Percentiles rank a stretch among this genome's conserved stretches.
Conservation (phyloP, 331 rosid species). For the Malus hybrid region DNA sequence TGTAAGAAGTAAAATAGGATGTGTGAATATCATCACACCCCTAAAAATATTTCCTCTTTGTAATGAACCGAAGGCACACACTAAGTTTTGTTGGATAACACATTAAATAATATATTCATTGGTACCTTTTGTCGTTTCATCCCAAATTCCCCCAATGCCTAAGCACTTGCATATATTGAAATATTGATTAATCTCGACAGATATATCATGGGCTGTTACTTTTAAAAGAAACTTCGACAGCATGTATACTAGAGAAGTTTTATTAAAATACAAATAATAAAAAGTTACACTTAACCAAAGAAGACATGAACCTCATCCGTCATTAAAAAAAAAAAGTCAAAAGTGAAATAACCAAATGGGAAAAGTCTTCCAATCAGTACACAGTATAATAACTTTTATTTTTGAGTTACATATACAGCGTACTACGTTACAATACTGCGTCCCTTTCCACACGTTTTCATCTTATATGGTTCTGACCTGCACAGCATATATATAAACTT, state of each 20-base stretch:
- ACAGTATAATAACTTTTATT: background rate
- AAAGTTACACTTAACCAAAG: too few species aligned
- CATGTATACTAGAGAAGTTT: too few species aligned
- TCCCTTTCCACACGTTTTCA: background rate
- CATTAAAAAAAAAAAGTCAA: too few species aligned
- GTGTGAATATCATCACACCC: too few species aligned
- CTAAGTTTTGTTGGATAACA: slow-evolving; percentile 39
- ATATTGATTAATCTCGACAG: background rate
- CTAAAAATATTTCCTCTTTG: slow-evolving; percentile 5
- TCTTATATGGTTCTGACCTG: background rate
- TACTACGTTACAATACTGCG: background rate
- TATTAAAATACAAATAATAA: too few species aligned
- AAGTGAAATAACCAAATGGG: background rate
- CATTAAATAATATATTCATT: background rate
- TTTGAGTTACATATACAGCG: background rate
- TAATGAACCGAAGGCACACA: slow-evolving; percentile 28
- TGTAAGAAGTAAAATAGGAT: too few species aligned
- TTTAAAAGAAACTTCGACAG: too few species aligned
- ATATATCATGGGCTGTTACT: background rate
- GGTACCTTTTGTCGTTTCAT: background rate
- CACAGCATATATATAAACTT: background rate
- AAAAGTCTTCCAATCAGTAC: background rate
- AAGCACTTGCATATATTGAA: background rate
- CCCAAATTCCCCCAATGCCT: background rate
- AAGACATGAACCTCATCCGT: too few species aligned